These are phyloP conservation scores for Exophiala xenobiotica DNA, from an alignment of 2,329 filamentous ascomycete genomes.

Conservation along the genomic window DNA sequence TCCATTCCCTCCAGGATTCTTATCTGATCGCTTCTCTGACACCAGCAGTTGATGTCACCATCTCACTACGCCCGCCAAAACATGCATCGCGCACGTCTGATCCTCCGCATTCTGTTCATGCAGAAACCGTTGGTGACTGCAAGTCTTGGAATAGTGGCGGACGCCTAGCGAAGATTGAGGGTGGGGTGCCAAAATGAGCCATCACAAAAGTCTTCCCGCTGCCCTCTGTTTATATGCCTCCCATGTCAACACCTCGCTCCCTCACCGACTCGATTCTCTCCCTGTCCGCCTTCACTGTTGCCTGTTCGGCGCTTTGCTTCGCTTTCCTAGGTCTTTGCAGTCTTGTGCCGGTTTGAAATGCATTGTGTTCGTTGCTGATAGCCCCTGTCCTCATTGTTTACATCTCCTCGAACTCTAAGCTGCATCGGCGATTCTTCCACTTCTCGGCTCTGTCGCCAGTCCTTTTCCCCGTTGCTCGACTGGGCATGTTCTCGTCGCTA, in stretches of 20 bases:
- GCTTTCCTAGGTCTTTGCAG: background rate
- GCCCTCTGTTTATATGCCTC: background rate
- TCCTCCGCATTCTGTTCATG: conserved; percentile 16
- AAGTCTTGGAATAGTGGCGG: background rate
- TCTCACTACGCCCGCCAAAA: background rate
- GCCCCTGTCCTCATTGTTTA: background rate
- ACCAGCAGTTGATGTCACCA: conserved; percentile 7
- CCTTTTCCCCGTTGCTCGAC: background rate
- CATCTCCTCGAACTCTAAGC: background rate
- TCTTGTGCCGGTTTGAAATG: background rate
- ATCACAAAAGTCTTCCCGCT: too few relatives aligned
- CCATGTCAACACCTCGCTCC: background rate
- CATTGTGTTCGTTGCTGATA: background rate
- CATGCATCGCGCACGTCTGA: background rate
- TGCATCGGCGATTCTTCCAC: background rate
- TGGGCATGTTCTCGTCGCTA: conserved; percentile 23
- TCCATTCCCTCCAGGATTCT: conserved; percentile 5
- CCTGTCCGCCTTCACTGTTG: background rate
- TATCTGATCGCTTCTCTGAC: conserved; percentile 7
- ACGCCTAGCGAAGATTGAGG: background rate
- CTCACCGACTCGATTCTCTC: conserved; percentile 6
- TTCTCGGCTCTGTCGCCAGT: background rate
- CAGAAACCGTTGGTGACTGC: background rate
- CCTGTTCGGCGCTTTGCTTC: conserved; percentile 1
- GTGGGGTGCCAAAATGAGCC: background rate